phyloP scores from a whole-genome alignment of 2,329 filamentous ascomycete genomes.

The Cryphonectria carpinicola region DNA sequence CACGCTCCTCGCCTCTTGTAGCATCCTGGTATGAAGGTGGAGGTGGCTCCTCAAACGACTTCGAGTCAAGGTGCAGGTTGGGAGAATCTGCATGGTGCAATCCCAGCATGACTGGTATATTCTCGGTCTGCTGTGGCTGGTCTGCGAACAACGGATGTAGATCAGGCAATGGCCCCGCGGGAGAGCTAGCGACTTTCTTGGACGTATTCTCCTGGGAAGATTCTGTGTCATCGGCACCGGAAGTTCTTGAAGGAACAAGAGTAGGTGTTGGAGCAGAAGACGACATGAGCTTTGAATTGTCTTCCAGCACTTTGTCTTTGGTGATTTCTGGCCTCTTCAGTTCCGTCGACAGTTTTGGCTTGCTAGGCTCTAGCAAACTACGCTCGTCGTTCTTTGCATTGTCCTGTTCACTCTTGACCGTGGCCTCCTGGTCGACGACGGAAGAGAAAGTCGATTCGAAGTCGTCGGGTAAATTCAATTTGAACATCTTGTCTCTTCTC shows the following conservation, averaged over 20 bases:
- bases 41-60: not conserved
- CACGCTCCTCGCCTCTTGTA: not conserved
- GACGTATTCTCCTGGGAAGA: not conserved
- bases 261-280: not conserved
- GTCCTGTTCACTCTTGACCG: not conserved
- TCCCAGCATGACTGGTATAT: not conserved
- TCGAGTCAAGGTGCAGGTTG: not conserved
- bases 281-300: not conserved
- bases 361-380: not conserved
- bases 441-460: not conserved
- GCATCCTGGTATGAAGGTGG: conserved; percentile 10
- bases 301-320: not conserved
- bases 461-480: not conserved
- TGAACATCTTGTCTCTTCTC: too few relatives aligned
- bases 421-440: not conserved
- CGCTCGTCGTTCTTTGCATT: not conserved
- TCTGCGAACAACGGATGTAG: not conserved
- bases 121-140: not conserved
- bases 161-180: not conserved
- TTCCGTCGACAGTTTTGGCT: not conserved
- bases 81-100: not conserved
- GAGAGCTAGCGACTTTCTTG: not conserved
- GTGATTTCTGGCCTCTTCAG: not conserved
- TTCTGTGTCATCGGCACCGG: not conserved
- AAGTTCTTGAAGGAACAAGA: not conserved